These are phyloP conservation scores for Noccaea bulbosa DNA, from an alignment of 345 rosid species.

Conservation along the genomic window DNA sequence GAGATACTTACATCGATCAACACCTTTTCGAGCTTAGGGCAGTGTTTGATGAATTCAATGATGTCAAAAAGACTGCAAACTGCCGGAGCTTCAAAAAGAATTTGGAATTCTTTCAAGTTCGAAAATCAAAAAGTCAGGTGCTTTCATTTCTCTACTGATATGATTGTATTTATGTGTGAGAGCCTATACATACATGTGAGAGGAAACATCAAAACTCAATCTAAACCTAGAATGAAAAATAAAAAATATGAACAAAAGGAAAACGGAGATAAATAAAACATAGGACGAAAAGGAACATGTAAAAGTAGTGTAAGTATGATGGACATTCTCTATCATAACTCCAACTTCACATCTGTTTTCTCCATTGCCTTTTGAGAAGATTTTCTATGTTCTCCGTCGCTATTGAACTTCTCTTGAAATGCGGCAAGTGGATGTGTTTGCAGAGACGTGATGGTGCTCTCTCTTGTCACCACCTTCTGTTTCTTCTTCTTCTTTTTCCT, in stretches of 20 bases:
- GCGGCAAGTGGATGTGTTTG: too few relatives aligned
- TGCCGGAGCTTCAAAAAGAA: conserved; percentile 17
- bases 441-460: too few relatives aligned
- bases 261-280: not conserved
- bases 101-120: conserved; percentile 1
- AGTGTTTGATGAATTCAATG: conserved; percentile 10
- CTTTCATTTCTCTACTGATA: not conserved
- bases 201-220: not conserved
- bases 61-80: conserved; percentile 25
- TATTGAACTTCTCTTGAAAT: too few relatives aligned
- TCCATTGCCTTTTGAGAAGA: too few relatives aligned
- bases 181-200: not conserved
- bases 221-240: not conserved
- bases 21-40: conserved; percentile 15
- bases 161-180: not conserved
- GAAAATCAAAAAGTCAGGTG: not conserved
- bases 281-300: too few relatives aligned
- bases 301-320: too few relatives aligned
- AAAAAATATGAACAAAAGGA: not conserved
- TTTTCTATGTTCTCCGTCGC: too few relatives aligned
- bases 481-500: too few relatives aligned
- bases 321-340: too few relatives aligned
- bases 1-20: conserved; percentile 21
- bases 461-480: too few relatives aligned
- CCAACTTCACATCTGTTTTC: too few relatives aligned